Conservation (phyloP, 176 grass and related monocot genomes). For the Elaeis guineensis region DNA sequence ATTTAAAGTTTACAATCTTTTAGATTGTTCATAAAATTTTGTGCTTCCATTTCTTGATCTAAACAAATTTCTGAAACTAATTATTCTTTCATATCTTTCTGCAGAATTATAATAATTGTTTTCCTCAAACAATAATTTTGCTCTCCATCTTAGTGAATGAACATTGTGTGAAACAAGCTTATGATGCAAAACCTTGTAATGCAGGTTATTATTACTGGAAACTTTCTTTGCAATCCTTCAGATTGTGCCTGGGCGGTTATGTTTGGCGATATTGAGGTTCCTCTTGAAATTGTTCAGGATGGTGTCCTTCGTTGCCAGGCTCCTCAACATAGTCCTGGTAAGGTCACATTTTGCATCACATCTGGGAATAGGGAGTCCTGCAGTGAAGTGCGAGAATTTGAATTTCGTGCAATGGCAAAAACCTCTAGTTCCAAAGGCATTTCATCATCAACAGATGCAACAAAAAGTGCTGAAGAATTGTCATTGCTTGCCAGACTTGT, state of each 20-base stretch:
- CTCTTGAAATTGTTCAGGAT: slow-evolving; percentile 73
- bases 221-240: slow-evolving; percentile 59
- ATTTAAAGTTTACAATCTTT: too few relatives aligned
- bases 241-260: slow-evolving; percentile 54
- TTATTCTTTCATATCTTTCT: too few relatives aligned
- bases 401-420: slow-evolving; percentile 50
- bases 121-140: too few relatives aligned
- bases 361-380: slow-evolving; percentile 77
- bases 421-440: slow-evolving; percentile 26
- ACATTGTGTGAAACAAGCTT: too few relatives aligned
- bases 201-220: slow-evolving; percentile 88
- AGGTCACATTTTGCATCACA: slow-evolving; percentile 55
- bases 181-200: slow-evolving; percentile 4
- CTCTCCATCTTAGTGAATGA: too few relatives aligned
- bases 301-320: slow-evolving; percentile 82
- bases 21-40: too few relatives aligned
- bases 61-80: too few relatives aligned
- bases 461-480: slow-evolving; percentile 55
- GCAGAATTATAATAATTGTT: too few relatives aligned
- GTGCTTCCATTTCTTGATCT: too few relatives aligned
- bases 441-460: slow-evolving; percentile 22
- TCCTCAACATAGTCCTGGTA: slow-evolving; percentile 54
- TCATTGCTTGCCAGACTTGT: slow-evolving; percentile 59
- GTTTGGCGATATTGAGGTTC: slow-evolving; percentile 75
- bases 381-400: slow-evolving; percentile 80